A percentile compares a stretch with the other conserved stretches of the same genome.
phyloP scores from a whole-genome alignment of 371 early-diverging fungal genomes.

The Syncephalis plumigaleata region DNA sequence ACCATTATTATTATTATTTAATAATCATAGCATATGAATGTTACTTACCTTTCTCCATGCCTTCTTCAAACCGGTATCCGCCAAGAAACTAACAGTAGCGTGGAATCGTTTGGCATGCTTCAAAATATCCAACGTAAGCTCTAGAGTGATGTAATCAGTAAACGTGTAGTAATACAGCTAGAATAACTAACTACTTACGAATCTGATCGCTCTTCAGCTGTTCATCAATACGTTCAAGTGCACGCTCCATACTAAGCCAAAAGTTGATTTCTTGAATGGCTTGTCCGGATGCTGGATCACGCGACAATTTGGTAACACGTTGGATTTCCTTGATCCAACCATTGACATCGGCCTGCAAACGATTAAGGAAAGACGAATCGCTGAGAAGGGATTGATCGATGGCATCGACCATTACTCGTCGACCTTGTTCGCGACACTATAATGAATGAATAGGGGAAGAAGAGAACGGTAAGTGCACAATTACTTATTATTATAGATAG shows the following conservation, averaged over 20 bases:
- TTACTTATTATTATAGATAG: neutral
- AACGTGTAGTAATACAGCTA: neutral
- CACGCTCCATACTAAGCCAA: slow-evolving; percentile 94
- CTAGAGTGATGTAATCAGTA: slow-evolving; percentile 10
- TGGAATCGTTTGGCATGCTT: slow-evolving; percentile 97
- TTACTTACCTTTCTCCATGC: slow-evolving; percentile 43
- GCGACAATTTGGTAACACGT: slow-evolving; percentile 85
- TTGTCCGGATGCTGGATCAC: slow-evolving; percentile 84
- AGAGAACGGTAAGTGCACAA: neutral
- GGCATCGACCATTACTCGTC: slow-evolving; percentile 51
- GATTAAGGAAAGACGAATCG: slow-evolving; percentile 81
- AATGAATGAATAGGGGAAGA: neutral
- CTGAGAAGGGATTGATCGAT: slow-evolving; percentile 41
- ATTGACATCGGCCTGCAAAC: slow-evolving; percentile 88
- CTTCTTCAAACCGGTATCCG: slow-evolving; percentile 97
- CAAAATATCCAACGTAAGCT: slow-evolving; percentile 82
- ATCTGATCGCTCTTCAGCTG: slow-evolving; percentile 87
- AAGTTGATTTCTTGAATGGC: slow-evolving; percentile 97
- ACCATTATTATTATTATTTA: neutral
- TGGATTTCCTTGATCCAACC: slow-evolving; percentile 98
- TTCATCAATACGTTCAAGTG: slow-evolving; percentile 82
- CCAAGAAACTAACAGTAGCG: slow-evolving; percentile 89
- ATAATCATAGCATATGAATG: neutral
- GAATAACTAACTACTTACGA: slow-evolving; percentile 16
- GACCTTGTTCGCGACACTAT: slow-evolving; percentile 39